These are phyloP conservation scores for Cryptococcus hybrid DNA, from an alignment of 1,284 basidiomycete species.

Conservation along the genomic window DNA sequence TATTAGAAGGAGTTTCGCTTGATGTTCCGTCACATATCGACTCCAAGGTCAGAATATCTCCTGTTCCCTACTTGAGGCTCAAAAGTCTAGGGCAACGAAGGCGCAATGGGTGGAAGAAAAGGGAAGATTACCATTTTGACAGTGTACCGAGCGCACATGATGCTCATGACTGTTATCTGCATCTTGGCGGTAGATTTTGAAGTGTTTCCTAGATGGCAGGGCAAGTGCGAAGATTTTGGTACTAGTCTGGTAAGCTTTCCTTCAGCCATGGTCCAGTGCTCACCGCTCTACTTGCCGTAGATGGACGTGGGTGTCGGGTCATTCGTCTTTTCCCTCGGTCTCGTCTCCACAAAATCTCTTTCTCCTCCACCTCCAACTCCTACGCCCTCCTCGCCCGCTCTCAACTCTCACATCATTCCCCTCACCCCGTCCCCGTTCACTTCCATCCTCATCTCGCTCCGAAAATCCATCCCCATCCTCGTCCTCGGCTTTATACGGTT, in stretches of 20 bases:
- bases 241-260: conserved; percentile 71
- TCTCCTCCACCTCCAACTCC: conserved; percentile 3
- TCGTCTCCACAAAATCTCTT: conserved; percentile 66
- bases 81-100: neutral
- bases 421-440: conserved; percentile 1
- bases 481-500: conserved; percentile 74
- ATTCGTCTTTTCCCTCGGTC: conserved; percentile 75
- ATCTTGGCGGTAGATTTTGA: conserved; percentile 97
- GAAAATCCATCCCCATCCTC: conserved; percentile 68
- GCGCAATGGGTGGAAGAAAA: conserved; percentile 6
- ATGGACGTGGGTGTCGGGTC: conserved; percentile 99
- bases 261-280: neutral
- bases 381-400: neutral
- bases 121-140: conserved; percentile 62
- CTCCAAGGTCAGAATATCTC: neutral
- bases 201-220: conserved; percentile 81
- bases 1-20: conserved; percentile 25
- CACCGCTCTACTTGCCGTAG: conserved; percentile 49
- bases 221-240: conserved; percentile 93
- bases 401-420: neutral
- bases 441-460: conserved; percentile 46
- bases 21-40: conserved; percentile 1
- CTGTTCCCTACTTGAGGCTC: neutral
- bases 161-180: conserved; percentile 84
- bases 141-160: conserved; percentile 91